Base-by-base conservation (phyloP, 345 rosid species). In the Conringia planisiliqua region DNA sequence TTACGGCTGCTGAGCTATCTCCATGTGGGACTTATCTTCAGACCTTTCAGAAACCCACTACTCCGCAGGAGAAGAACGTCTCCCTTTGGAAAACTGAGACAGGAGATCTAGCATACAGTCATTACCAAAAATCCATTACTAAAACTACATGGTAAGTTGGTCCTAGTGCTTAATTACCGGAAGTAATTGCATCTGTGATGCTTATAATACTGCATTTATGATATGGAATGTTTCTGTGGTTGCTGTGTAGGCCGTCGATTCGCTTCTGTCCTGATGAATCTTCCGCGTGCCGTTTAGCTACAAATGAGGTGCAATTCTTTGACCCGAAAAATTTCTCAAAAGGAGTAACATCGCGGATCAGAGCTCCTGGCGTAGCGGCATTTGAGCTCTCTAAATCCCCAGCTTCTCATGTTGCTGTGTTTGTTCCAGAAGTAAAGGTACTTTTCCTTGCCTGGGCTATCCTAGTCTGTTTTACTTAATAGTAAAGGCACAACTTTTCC, bases 381-480 rank as follows among this genome's bases (percentile, higher is more conserved):
- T 64, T 87, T 76, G 93, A 90, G 90, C 93, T 95, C 44, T 92
- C 99, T 18, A 83, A 82, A 83, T 70, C 76, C 10, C 92, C 97
- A 44, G 97, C 96, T 33, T 86, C 94, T 38, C 89, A 95, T 73
- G 81, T 95, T 70, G 99, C 92, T 35, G 89, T 85, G 58, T 95
- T 84, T 87, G 90, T 95, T 80, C 96, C 97, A 10, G 99, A 95
- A 80, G 84, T 90, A 7, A 92, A 95, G 99, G 99, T 95, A 36
- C 36, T 79, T 66, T 67, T 66, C 51, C 13, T 66, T 71, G n/a
- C 63, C 47, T 71, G 50, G 32, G 40, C 63, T 56, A 56, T 46
- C 0, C 1, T 32, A n/a, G 4, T 66, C 30, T 55, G 27, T n/a
- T 30, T 33, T 54, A 12, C 48, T 10, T 38, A 65, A n/a, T 35